Conservation (phyloP, 2,329 filamentous ascomycete genomes). For the Dothideomycetes sp. region DNA sequence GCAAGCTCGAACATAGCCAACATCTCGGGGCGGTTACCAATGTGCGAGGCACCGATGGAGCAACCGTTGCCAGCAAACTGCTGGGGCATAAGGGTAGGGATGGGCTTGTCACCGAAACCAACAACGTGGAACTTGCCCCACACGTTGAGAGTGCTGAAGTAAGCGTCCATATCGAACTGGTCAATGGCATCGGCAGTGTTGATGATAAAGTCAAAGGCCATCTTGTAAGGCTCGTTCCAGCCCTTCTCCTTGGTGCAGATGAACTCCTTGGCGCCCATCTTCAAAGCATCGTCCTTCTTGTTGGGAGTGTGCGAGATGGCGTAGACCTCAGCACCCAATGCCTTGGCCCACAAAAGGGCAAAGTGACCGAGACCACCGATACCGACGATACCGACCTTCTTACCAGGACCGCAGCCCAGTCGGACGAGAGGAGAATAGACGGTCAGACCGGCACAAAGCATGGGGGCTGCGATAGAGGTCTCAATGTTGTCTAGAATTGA, state of each 20-base stretch:
- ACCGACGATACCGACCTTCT: slow-evolving; percentile 68
- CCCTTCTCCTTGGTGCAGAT: slow-evolving; percentile 49
- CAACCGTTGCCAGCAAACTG: slow-evolving; percentile 64
- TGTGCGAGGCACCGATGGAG: slow-evolving; percentile 43
- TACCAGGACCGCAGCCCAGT: slow-evolving; percentile 65
- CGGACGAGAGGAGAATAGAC: slow-evolving; percentile 69
- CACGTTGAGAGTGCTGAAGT: slow-evolving; percentile 71
- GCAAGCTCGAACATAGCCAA: slow-evolving; percentile 43
- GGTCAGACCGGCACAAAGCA: slow-evolving; percentile 72
- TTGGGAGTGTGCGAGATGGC: slow-evolving; percentile 50
- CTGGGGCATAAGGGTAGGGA: slow-evolving; percentile 63
- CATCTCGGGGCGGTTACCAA: slow-evolving; percentile 42
- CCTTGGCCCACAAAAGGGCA: slow-evolving; percentile 38
- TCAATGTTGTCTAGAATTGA: slow-evolving; percentile 60
- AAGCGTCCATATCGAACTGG: slow-evolving; percentile 60
- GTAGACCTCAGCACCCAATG: slow-evolving; percentile 53
- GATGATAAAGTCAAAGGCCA: slow-evolving; percentile 66
- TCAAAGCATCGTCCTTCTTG: slow-evolving; percentile 52
- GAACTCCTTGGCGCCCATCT: slow-evolving; percentile 53
- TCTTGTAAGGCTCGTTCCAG: slow-evolving; percentile 47
- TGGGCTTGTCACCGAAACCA: slow-evolving; percentile 67
- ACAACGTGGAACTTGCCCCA: slow-evolving; percentile 74
- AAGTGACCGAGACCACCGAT: slow-evolving; percentile 44
- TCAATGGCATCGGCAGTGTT: slow-evolving; percentile 62
- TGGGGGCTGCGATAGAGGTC: slow-evolving; percentile 53